Conservation (phyloP, 208 protist genomes). For the Crithidia fasciculata region DNA sequence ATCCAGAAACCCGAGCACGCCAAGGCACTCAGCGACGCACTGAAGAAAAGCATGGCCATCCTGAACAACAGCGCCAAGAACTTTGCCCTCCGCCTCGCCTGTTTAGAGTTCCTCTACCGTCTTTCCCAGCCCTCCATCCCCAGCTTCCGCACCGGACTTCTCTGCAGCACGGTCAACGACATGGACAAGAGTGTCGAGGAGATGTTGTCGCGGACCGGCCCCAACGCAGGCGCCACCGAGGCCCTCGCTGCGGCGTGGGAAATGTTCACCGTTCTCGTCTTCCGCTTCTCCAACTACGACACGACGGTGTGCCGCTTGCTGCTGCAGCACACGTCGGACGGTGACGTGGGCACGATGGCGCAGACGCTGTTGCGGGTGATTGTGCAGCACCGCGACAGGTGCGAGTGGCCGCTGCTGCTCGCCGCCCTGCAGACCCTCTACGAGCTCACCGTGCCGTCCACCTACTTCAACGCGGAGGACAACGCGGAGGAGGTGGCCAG, state of each 20-base stretch:
- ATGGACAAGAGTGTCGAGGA: constrained; percentile 82
- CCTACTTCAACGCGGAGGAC: constrained; percentile 68
- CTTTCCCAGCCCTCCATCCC: constrained; percentile 68
- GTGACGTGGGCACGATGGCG: constrained; percentile 43
- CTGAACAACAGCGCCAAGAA: constrained; percentile 74
- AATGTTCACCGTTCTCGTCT: constrained; percentile 81
- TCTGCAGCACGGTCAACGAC: constrained; percentile 64
- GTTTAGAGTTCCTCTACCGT: constrained; percentile 76
- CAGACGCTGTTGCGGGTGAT: constrained; percentile 57
- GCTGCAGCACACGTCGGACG: constrained; percentile 71
- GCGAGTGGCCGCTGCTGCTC: constrained; percentile 80
- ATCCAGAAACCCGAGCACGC: constrained; percentile 27
- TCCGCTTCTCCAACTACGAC: constrained; percentile 81
- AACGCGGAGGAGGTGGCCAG: neutral
- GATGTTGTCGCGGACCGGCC: constrained; percentile 45
- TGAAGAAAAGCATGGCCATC: constrained; percentile 40
- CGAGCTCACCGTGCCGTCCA: constrained; percentile 78
- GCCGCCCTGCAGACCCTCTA: constrained; percentile 82
- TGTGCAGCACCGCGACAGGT: constrained; percentile 37
- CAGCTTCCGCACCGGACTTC: constrained; percentile 56
- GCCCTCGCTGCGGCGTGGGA: constrained; percentile 48
- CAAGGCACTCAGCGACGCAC: constrained; percentile 31
- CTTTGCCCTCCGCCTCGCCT: constrained; percentile 56
- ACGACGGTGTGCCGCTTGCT: constrained; percentile 60
- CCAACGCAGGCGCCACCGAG: constrained; percentile 17